Evolutionary conservation across 140 eudicot species (phyloP), one percentile per base, ranked within the genome.

Genomic region (Erigeron philadelphicus): DNA sequence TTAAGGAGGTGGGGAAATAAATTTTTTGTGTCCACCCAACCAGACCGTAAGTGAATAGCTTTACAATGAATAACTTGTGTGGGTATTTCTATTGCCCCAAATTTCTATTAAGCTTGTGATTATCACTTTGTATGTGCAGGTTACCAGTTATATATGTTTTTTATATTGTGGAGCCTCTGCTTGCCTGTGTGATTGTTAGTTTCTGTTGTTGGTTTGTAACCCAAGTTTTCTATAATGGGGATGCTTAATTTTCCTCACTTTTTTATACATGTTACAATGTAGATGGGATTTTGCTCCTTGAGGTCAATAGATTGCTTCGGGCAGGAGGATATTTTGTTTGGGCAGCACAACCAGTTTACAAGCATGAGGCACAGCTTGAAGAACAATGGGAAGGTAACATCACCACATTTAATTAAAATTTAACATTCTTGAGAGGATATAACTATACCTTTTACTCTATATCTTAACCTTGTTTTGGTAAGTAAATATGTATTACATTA

Each of bases 261-360:
- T 13, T 70, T 9, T 50, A 41, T 25, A 46, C 79, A 4, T 66
- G 15, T 58, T 71, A 12, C 66, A 44, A 48, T 76, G 80, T 67
- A 88, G 96, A 86, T 80, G 98, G 96, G 61, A 84, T 92, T 70
- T 81, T 92, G 83, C 90, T 92, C 61, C 96, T 92, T 25, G 98
- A 88, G 83, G 94, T 92, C 84, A 92, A 88, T 74, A 86, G 96
- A 72, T 50, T 92, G 84, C 96, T 92, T 63, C 80, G 96, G 66
- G 95, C 85, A 2, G 96, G 96, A 41, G 96, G 98, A 55, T 92
- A 88, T 71, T 92, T 92, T 86, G 95, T 79, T 43, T 92, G 96
- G 98, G 98, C 98, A 0, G 96, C 98, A 45, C 98, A 88, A 66
- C 96, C 98, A 49, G 98, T 88, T 60, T 92, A 92, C 71, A 92